These are phyloP conservation scores for Stentor roeselii DNA, from an alignment of 73 alveolate species.

Conservation along the genomic window DNA sequence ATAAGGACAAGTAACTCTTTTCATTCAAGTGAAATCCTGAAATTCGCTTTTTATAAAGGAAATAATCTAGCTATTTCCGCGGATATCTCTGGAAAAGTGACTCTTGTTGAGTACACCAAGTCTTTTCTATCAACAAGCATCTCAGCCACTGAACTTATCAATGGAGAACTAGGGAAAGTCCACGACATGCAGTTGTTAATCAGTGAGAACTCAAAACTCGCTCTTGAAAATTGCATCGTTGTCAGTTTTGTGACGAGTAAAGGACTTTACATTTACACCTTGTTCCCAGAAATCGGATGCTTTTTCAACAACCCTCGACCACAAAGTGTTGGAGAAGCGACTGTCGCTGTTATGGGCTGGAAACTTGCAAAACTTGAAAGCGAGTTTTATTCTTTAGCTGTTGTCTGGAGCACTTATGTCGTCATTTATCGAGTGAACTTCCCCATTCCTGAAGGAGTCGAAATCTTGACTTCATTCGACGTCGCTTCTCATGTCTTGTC, in stretches of 20 bases:
- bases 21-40: not conserved
- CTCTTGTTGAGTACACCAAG: not conserved
- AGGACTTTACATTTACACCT: not conserved
- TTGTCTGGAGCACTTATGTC: conserved; percentile 13
- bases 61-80: not conserved
- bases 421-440: not conserved
- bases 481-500: not conserved
- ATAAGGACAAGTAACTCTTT: not conserved
- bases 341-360: conserved; percentile 8
- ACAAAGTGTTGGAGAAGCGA: not conserved
- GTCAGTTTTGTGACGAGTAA: not conserved
- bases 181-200: not conserved
- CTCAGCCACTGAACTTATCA: not conserved
- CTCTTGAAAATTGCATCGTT: not conserved
- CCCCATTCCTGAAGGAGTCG: conserved; percentile 17
- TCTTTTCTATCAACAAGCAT: not conserved
- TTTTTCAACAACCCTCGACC: not conserved
- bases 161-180: not conserved
- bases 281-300: not conserved
- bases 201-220: not conserved
- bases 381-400: not conserved
- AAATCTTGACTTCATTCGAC: not conserved
- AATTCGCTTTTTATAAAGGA: not conserved
- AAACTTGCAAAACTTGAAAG: not conserved
- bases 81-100: conserved; percentile 11